Conservation (phyloP, 73 alveolate genomes). For the Paramecium pentaurelia region DNA sequence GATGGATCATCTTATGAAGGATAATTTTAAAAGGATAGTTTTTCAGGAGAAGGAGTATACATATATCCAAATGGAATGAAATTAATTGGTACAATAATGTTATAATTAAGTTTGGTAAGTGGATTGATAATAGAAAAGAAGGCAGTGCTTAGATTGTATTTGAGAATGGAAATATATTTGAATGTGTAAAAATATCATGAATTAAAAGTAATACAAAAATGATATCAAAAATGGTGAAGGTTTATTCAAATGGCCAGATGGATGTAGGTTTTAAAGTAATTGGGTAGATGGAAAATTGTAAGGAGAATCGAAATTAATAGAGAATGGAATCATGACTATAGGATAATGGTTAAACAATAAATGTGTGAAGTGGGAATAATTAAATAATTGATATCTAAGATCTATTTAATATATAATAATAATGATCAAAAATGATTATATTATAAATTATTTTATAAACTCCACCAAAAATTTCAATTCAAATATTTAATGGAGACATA, state of each 20-base stretch:
- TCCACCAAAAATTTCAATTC: not conserved
- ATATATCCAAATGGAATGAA: constrained; percentile 69
- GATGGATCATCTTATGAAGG: constrained; percentile 83
- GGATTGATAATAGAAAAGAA: not conserved
- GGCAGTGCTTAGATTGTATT: not conserved
- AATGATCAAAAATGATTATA: not conserved
- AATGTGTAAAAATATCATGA: constrained; percentile 19
- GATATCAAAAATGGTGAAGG: constrained; percentile 76
- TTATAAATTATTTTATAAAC: not conserved
- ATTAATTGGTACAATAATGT: constrained; percentile 48
- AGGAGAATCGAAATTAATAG: not conserved
- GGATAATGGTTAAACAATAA: not conserved
- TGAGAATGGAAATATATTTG: not conserved
- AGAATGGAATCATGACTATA: not conserved
- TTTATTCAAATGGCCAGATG: constrained; percentile 81
- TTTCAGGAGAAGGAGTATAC: constrained; percentile 73
- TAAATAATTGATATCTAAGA: not conserved
- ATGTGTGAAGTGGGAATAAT: not conserved
- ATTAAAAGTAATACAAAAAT: constrained; percentile 73
- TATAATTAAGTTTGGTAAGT: not conserved
- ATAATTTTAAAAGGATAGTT: constrained; percentile 65
- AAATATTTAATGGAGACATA: not conserved
- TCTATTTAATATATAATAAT: not conserved
- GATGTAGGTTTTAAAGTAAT: constrained; percentile 51
- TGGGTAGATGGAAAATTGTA: not conserved